Percentiles rank a stretch among this genome's conserved stretches.
phyloP scores from a whole-genome alignment of 2,329 filamentous ascomycete genomes.

The Penicillium crustosum region DNA sequence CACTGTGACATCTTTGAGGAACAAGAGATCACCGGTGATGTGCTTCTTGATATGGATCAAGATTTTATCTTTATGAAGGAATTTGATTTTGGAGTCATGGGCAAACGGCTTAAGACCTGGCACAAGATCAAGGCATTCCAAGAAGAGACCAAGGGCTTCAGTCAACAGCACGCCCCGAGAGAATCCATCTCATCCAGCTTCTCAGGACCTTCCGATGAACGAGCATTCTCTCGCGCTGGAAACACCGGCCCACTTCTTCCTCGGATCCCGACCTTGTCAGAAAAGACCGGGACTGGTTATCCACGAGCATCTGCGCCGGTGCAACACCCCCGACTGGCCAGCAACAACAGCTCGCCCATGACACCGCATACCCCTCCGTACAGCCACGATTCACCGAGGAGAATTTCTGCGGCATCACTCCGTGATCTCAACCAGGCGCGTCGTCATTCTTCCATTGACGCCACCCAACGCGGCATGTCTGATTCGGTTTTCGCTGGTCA shows the following conservation, averaged over 20 bases:
- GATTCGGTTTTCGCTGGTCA: conserved; percentile 33
- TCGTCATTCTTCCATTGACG: conserved; percentile 84
- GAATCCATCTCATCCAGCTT: conserved; percentile 44
- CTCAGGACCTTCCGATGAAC: conserved; percentile 47
- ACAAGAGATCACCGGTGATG: conserved; percentile 93
- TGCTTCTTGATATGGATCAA: conserved; percentile 91
- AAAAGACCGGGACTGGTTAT: conserved; percentile 31
- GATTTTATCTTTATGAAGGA: conserved; percentile 93
- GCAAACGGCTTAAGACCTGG: conserved; percentile 87
- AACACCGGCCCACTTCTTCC: conserved; percentile 43
- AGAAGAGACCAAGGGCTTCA: conserved; percentile 71
- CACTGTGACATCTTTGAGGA: conserved; percentile 94
- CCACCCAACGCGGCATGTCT: conserved; percentile 45
- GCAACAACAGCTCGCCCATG: conserved; percentile 45
- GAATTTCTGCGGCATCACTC: conserved; percentile 77
- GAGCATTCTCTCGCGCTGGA: conserved; percentile 44
- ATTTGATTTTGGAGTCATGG: conserved; percentile 89
- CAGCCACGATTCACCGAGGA: conserved; percentile 43
- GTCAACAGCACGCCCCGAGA: conserved; percentile 40
- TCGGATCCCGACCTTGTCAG: conserved; percentile 44
- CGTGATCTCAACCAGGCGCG: conserved; percentile 80
- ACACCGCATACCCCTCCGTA: conserved; percentile 46
- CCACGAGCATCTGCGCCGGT: conserved; percentile 28
- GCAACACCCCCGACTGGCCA: conserved; percentile 34
- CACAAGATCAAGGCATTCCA: conserved; percentile 92